phyloP scores from a whole-genome alignment of 208 protist species.

The Phytomonas sp. region DNA sequence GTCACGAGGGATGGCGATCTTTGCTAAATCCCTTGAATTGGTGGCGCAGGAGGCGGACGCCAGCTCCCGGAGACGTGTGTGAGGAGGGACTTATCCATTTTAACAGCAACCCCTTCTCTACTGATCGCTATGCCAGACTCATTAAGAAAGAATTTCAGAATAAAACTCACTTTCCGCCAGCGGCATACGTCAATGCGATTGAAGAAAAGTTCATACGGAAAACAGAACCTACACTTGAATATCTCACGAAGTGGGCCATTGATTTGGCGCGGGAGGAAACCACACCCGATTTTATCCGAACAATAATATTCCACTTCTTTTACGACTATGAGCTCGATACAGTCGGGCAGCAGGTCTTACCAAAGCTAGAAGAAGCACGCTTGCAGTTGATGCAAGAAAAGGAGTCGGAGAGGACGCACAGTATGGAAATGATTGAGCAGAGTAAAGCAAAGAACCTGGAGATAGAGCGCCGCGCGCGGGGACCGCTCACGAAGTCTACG shows the following conservation, averaged over 20 bases:
- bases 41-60: not conserved
- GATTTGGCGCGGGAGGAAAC: conserved; percentile 36
- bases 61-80: not conserved
- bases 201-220: conserved; percentile 16
- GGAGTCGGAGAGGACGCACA: conserved; percentile 8
- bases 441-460: conserved; percentile 19
- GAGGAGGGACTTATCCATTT: conserved; percentile 18
- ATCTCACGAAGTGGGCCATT: conserved; percentile 21
- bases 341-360: conserved; percentile 8
- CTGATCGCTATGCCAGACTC: conserved; percentile 38
- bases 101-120: conserved; percentile 50
- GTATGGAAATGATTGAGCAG: conserved; percentile 11
- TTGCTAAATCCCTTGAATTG: not conserved
- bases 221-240: conserved; percentile 8
- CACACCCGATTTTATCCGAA: conserved; percentile 35
- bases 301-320: conserved; percentile 54
- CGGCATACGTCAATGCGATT: conserved; percentile 21
- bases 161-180: conserved; percentile 15
- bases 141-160: conserved; percentile 35
- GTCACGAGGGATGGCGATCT: not conserved
- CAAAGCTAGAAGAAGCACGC: conserved; percentile 8
- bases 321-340: conserved; percentile 43
- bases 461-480: conserved; percentile 26
- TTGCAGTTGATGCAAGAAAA: conserved; percentile 7
- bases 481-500: conserved; percentile 13